Evolutionary conservation across 495 filamentous ascomycete species (phyloP), one percentile per base, ranked within the genome.

Genomic region (Podospora bellae-mahoneyi): DNA sequence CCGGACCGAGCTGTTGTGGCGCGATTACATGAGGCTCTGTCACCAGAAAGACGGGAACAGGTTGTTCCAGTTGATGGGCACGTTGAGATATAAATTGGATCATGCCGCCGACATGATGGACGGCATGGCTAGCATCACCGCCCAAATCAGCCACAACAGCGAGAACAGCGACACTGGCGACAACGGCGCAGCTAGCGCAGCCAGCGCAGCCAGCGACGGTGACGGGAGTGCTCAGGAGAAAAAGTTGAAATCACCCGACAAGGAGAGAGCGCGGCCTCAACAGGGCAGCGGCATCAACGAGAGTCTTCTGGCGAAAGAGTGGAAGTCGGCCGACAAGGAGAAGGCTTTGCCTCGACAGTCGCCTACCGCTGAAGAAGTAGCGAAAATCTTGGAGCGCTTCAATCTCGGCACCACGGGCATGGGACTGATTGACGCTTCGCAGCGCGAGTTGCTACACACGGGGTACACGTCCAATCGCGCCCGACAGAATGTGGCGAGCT

Each of bases 11-110:
- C 80, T 93, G 0, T 79, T 92, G 0, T 92, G 90, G 89, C 81
- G 90, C 4, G 90, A 92, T 76, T 92, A 92, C 77, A 91, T 92
- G 85, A 81, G 88, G 0, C 83, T 93, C 15, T 88, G 88, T 67
- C 84, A 84, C 28, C 79, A 85, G 4, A 92, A 92, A 71, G 91
- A 89, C 68, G 82, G 83, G 16, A 73, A 77, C 59, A 82, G 82
- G 60, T 77, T 91, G 2, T 92, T 91, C 74, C 76, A 78, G 55
- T 76, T 88, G 5, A 75, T 77, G n/a, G 89, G 90, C 4, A 88
- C 88, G 74, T 80, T 84, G 55, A 73, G 81, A 4, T 82, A 86
- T 53, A 56, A 72, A 59, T 60, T 64, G 20, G 56, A 68, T n/a
- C 48, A 65, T 1, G 67, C 58, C 26, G 58, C 18, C 23, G 23